These are phyloP conservation scores for Didymella segeticola DNA, from an alignment of 2,329 filamentous ascomycete species.

Conservation along the genomic window DNA sequence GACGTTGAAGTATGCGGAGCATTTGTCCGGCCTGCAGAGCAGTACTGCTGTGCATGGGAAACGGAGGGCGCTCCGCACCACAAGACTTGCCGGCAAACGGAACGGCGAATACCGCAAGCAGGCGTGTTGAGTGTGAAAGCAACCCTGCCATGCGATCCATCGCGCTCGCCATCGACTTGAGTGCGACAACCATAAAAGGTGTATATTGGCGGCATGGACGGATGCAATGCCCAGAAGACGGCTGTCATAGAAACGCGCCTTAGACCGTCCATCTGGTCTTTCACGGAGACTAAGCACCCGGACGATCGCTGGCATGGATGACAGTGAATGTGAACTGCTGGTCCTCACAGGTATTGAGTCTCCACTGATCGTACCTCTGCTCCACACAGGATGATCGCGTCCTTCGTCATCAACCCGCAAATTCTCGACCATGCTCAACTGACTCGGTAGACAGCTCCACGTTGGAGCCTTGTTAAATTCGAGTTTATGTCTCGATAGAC, in stretches of 20 bases:
- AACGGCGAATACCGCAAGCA: constrained; percentile 2
- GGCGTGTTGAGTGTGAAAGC: not conserved
- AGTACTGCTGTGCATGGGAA: not conserved
- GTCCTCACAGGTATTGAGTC: not conserved
- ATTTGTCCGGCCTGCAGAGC: not conserved
- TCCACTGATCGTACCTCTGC: not conserved
- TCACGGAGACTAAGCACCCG: not conserved
- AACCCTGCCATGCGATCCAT: not conserved
- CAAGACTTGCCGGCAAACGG: not conserved
- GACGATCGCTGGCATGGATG: not conserved
- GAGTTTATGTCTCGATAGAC: not conserved
- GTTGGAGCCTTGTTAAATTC: not conserved
- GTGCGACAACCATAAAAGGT: not conserved
- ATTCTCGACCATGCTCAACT: not conserved
- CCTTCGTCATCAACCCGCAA: not conserved
- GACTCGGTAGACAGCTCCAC: not conserved
- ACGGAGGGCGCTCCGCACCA: constrained; percentile 1
- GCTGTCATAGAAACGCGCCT: not conserved
- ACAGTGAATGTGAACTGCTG: constrained; percentile 3
- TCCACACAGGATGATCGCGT: not conserved
- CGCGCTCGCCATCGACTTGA: not conserved
- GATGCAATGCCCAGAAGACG: not conserved
- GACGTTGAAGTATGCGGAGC: not conserved
- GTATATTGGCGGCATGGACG: not conserved
- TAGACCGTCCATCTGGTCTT: not conserved